These are phyloP conservation scores for Gaeumannomyces sp. DNA, from an alignment of 2,329 filamentous ascomycete genomes.

Conservation along the genomic window DNA sequence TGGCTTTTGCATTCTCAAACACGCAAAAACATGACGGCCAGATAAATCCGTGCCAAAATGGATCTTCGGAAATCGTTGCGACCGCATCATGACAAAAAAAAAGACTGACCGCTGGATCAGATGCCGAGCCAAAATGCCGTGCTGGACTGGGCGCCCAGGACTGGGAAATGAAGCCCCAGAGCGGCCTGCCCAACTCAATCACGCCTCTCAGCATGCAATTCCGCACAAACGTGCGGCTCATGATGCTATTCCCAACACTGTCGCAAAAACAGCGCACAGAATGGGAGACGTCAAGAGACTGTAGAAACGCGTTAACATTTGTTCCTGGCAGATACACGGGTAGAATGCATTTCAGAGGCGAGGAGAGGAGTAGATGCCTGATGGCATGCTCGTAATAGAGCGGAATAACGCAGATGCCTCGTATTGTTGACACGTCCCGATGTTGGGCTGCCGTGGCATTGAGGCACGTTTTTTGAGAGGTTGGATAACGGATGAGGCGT, in stretches of 20 bases:
- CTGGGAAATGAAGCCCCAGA: conserved; percentile 1
- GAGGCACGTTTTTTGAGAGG: not conserved
- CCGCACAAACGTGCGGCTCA: not conserved
- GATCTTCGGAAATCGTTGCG: not conserved
- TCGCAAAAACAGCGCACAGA: not conserved
- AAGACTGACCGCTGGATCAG: not conserved
- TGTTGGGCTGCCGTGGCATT: not conserved
- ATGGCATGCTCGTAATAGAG: not conserved
- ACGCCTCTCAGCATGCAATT: not conserved
- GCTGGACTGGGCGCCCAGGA: not conserved
- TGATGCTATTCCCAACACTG: conserved; percentile 4
- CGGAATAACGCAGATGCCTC: not conserved
- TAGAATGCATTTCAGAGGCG: not conserved
- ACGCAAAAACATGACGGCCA: not conserved
- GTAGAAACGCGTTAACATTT: not conserved
- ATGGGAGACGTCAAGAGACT: not conserved
- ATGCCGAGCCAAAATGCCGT: not conserved
- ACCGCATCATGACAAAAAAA: not conserved
- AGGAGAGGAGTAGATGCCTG: not conserved
- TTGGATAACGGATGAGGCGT: not conserved
- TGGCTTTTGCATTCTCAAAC: not conserved
- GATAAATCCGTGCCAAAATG: not conserved
- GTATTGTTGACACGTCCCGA: not conserved
- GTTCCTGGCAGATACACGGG: not conserved
- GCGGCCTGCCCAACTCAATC: not conserved